Conservation (phyloP, 83 land plant species). For the Thuja plicata region DNA sequence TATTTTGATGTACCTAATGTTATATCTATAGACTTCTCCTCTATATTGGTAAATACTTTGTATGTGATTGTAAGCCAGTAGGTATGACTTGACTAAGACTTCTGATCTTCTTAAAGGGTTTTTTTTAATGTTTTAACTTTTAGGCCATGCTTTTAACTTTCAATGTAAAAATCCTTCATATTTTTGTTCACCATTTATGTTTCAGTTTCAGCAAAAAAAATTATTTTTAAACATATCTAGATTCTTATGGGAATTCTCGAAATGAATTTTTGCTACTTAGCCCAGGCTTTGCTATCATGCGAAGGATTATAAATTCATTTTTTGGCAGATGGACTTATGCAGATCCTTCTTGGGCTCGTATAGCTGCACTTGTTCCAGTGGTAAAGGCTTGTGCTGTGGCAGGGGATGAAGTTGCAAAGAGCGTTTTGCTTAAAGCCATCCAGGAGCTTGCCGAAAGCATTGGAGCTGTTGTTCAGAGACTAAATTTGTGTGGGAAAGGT, state of each 20-base stretch:
- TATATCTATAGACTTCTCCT: not conserved
- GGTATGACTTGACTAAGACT: not conserved
- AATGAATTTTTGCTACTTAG: not conserved
- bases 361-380: constrained; percentile 90
- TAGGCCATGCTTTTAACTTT: not conserved
- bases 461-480: constrained; percentile 82
- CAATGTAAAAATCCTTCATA: not conserved
- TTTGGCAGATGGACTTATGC: constrained; percentile 90
- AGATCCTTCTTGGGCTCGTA: constrained; percentile 94
- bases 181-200: not conserved
- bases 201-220: not conserved
- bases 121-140: not conserved
- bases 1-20: not conserved
- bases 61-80: not conserved
- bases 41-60: not conserved
- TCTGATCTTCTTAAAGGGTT: not conserved
- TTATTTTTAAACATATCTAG: not conserved
- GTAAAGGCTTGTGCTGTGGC: constrained; percentile 87
- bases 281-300: not conserved
- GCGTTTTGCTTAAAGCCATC: constrained; percentile 64
- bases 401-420: constrained; percentile 81
- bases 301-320: constrained; percentile 9
- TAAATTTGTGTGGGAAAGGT: constrained; percentile 81
- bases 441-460: constrained; percentile 84
- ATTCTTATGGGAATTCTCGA: not conserved